Evolutionary conservation across 345 rosid species (phyloP).

Genomic region (Alliaria petiolata): DNA sequence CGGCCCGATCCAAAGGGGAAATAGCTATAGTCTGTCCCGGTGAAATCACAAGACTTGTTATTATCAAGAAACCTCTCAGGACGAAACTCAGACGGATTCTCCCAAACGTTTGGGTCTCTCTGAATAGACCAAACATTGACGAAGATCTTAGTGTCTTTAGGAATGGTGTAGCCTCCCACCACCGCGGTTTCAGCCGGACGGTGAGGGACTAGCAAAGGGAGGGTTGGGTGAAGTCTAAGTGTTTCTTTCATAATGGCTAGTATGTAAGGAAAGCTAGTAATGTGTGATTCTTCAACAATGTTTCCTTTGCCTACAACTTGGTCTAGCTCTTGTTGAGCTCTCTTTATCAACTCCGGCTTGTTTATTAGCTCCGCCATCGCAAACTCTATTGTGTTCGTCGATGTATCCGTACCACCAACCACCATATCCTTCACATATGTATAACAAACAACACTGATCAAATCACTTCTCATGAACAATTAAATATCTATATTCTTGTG

Average conservation of each 20-base stretch:
- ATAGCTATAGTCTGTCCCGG: constrained; percentile 49
- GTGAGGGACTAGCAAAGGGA: constrained; percentile 30
- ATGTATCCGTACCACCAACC: constrained; percentile 31
- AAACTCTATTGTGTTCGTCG: constrained; percentile 22
- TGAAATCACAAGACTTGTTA: constrained; percentile 43
- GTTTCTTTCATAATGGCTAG: constrained; percentile 29
- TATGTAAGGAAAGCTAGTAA: constrained; percentile 24
- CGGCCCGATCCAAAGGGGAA: constrained; percentile 81
- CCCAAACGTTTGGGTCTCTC: constrained; percentile 17
- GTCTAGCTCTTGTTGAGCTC: constrained; percentile 23
- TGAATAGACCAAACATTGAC: constrained; percentile 29
- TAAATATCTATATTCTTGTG: neutral
- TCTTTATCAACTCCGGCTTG: constrained; percentile 8
- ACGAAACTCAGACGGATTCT: constrained; percentile 4
- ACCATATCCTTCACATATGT: constrained; percentile 23
- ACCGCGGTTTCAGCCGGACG: neutral
- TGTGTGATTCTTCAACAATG: constrained; percentile 30
- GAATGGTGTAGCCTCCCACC: constrained; percentile 20
- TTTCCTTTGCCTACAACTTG: constrained; percentile 18
- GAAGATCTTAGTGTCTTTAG: constrained; percentile 24
- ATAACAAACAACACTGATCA: neutral
- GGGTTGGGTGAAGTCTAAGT: constrained; percentile 27
- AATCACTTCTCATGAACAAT: neutral
- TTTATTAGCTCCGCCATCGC: constrained; percentile 30
- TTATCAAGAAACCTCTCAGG: constrained; percentile 23